Evolutionary conservation across 2,329 filamentous ascomycete genomes (phyloP), one percentile per base, ranked within the genome.

Genomic region (Cytospora chrysosperma): DNA sequence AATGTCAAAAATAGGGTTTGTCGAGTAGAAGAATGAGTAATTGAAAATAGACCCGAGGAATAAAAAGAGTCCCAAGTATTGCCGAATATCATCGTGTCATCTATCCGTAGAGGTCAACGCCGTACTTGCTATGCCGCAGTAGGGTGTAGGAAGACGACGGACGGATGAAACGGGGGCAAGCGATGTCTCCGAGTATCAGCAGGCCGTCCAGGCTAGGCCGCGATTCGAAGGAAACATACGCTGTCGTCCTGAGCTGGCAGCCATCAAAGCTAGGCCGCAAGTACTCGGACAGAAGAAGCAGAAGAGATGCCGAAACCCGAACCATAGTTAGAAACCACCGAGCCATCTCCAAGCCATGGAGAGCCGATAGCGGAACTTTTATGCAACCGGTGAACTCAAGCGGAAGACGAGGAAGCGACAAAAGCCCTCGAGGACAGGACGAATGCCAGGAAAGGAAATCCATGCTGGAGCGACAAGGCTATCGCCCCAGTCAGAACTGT

Each of bases 71-170:
- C 3, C 21, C 19, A 21, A 43, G 19, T n/a, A 43, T 28, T 51
- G 63, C 65, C 51, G 56, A 61, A 53, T 62, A 57, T 62, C 60
- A 56, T 56, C 13, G 8, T 47, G n/a, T 9, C n/a, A 24, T 24
- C 21, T 7, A 43, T 9, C 19, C 4, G 9, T 19, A 56, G n/a
- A 43, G 4, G 27, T n/a, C 21, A 56, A 49, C 28, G 40, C 56
- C 56, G 30, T 26, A 17, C 47, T 34, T 40, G 17, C 56, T 4
- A 32, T 52, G 50, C 24, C 26, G 26, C 2, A 21, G 24, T 56
- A 34, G 21, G 15, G 34, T 15, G 21, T 17, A 26, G 30, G 30
- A 26, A 32, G 32, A n/a, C n/a, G n/a, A n/a, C 12, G 2, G 24
- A 6, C 13, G 27, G 51, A 26, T 13, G 6, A 13, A 28, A 27